A percentile compares a stretch with the other conserved stretches of the same genome.
Evolutionary conservation across 768 basidiomycete genomes (phyloP).

Genomic region (Mycena sanguinolenta): DNA sequence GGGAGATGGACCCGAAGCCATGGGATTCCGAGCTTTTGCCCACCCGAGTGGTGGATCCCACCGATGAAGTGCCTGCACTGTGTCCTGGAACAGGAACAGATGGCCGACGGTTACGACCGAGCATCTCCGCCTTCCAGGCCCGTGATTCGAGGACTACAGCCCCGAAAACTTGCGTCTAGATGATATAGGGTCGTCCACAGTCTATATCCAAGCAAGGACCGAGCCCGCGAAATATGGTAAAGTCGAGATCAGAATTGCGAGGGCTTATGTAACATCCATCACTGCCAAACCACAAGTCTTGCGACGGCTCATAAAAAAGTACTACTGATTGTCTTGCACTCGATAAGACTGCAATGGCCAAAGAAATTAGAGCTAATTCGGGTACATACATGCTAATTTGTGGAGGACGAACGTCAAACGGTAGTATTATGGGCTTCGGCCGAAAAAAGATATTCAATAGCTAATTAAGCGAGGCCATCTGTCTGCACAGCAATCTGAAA

Average conservation of each 20-base stretch:
- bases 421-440: neutral
- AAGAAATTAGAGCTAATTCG: neutral
- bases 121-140: conserved; percentile 17
- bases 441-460: neutral
- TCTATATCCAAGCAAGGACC: neutral
- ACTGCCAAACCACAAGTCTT: neutral
- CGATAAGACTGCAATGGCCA: too few relatives aligned
- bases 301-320: too few relatives aligned
- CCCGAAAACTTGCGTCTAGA: neutral
- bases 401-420: neutral
- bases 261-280: conserved; percentile 2
- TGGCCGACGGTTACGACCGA: conserved; percentile 28
- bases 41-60: conserved; percentile 54
- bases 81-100: conserved; percentile 30
- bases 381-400: neutral
- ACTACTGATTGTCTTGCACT: too few relatives aligned
- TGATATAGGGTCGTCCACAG: conserved; percentile 49
- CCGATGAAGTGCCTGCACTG: conserved; percentile 14
- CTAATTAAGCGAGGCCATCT: too few relatives aligned
- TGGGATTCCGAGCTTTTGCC: conserved; percentile 78
- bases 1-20: conserved; percentile 43
- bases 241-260: conserved; percentile 1
- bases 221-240: neutral
- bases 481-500: too few relatives aligned
- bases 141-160: neutral